A percentile compares a stretch with the other conserved stretches of the same genome.
phyloP scores from a whole-genome alignment of 192 early-diverging fungal genomes.

The Entomortierella chlamydospora region DNA sequence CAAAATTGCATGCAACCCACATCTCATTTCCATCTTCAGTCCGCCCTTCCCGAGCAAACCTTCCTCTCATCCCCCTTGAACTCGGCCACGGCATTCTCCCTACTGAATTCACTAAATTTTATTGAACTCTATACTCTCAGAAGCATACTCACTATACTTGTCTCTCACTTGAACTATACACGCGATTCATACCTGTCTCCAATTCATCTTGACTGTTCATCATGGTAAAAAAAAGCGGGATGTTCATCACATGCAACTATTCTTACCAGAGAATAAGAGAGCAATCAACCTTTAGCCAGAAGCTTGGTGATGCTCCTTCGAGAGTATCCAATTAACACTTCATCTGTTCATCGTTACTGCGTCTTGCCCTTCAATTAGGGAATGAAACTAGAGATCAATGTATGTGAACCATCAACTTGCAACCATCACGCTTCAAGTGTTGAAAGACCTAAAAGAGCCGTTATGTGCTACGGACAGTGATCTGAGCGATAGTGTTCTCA shows the following conservation, averaged over 20 bases:
- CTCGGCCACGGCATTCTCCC: neutral
- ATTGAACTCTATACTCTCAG: no score
- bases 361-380: slow-evolving; percentile 15
- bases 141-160: no score
- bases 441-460: neutral
- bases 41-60: neutral
- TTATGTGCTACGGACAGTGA: no score
- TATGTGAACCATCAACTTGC: slow-evolving; percentile 4
- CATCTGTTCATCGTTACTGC: neutral
- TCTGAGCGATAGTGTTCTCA: neutral
- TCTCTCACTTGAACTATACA: no score
- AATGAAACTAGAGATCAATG: slow-evolving; percentile 60
- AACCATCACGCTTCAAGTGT: neutral
- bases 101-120: neutral
- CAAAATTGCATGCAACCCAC: neutral
- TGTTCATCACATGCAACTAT: no score
- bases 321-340: neutral
- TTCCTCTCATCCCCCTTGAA: neutral
- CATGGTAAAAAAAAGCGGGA: no score
- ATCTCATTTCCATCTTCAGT: neutral
- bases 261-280: no score
- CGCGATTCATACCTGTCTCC: no score
- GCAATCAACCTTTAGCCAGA: no score
- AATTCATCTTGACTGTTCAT: no score
- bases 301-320: no score